phyloP scores from a whole-genome alignment of 257 asterid species.

The Mentha longifolia region DNA sequence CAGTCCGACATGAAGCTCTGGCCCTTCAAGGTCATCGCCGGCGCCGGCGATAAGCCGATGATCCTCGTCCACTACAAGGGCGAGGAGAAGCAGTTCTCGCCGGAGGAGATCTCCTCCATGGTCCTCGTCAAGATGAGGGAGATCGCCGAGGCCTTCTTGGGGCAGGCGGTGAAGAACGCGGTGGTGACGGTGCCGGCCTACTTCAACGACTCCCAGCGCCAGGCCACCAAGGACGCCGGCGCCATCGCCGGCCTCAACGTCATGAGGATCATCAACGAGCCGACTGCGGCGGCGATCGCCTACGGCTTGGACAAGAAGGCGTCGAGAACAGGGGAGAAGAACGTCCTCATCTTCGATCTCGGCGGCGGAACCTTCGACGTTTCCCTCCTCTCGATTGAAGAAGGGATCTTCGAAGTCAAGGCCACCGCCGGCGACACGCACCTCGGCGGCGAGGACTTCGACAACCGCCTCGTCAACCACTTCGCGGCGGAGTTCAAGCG shows the following conservation, averaged over 20 bases:
- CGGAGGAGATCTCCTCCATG: conserved; percentile 64
- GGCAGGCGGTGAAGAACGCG: conserved; percentile 47
- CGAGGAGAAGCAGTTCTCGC: conserved; percentile 48
- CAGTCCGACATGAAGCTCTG: conserved; percentile 53
- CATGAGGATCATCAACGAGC: conserved; percentile 58
- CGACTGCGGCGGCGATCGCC: conserved; percentile 66
- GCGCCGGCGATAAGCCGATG: conserved; percentile 53
- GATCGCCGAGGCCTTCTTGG: conserved; percentile 55
- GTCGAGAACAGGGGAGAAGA: conserved; percentile 47
- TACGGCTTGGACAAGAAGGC: conserved; percentile 58
- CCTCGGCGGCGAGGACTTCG: conserved; percentile 62
- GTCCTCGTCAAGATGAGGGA: conserved; percentile 50
- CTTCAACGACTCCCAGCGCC: conserved; percentile 58
- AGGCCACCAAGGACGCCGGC: conserved; percentile 61
- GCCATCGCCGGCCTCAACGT: conserved; percentile 52
- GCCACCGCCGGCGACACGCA: conserved; percentile 64
- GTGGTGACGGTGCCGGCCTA: conserved; percentile 66
- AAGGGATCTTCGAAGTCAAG: conserved; percentile 55
- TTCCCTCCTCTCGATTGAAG: conserved; percentile 48
- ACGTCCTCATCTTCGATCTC: conserved; percentile 54
- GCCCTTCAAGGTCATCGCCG: conserved; percentile 48
- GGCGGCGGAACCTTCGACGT: conserved; percentile 70
- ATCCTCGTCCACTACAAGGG: conserved; percentile 45
- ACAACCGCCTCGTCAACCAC: conserved; percentile 58
- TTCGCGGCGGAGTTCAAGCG: conserved; percentile 59